phyloP scores from a whole-genome alignment of 352 stramenopile species.

The Elongisporangium senticosum region DNA sequence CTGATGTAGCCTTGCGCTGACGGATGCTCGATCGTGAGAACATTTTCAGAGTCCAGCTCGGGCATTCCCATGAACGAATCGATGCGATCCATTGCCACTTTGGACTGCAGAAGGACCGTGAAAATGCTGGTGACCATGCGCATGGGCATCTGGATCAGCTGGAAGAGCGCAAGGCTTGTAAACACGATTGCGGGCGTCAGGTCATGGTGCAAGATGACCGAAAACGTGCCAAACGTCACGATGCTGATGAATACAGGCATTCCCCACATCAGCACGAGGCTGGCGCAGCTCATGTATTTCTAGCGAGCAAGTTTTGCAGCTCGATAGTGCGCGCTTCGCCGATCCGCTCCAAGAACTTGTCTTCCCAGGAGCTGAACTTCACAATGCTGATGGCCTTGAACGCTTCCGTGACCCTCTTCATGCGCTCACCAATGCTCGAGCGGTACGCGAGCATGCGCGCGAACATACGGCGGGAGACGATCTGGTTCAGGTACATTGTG shows the following conservation, averaged over 20 bases:
- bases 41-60: slow-evolving; percentile 18
- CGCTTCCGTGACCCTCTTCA: slow-evolving; percentile 54
- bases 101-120: no score
- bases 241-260: slow-evolving; percentile 46
- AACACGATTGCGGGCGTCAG: slow-evolving; percentile 77
- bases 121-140: slow-evolving; percentile 33
- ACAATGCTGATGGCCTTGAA: slow-evolving; percentile 84
- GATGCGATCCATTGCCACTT: slow-evolving; percentile 69
- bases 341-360: slow-evolving; percentile 69
- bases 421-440: slow-evolving; percentile 38
- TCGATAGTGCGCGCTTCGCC: slow-evolving; percentile 20
- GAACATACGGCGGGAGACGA: slow-evolving; percentile 27
- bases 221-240: slow-evolving; percentile 35
- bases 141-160: slow-evolving; percentile 65
- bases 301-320: slow-evolving; percentile 21
- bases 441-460: slow-evolving; percentile 15
- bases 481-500: slow-evolving; percentile 29
- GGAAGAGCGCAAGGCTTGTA: slow-evolving; percentile 63
- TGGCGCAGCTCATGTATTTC: slow-evolving; percentile 19
- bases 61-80: slow-evolving; percentile 66
- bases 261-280: slow-evolving; percentile 34
- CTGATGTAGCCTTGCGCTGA: slow-evolving; percentile 6
- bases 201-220: slow-evolving; percentile 61
- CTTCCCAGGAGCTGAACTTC: slow-evolving; percentile 92
- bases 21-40: slow-evolving; percentile 11